Evolutionary conservation across 495 filamentous ascomycete species (phyloP), one percentile per base, ranked within the genome.

Genomic region (Penicillium arizonense): DNA sequence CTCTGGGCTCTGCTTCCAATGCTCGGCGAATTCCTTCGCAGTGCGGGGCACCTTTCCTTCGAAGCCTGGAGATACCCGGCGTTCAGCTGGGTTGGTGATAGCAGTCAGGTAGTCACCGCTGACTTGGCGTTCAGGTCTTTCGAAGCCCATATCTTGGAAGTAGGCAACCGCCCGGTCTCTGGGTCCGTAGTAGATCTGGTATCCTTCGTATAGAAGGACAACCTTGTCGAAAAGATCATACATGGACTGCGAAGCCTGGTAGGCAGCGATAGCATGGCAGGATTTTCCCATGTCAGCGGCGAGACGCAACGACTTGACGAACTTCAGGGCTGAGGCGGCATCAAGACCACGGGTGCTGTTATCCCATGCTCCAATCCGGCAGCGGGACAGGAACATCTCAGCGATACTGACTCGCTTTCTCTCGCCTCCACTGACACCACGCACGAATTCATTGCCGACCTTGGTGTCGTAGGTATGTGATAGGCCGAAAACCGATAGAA

Each of bases 331-430:
- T 0, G 89, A 91, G 12, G 85, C 87, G 3, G 88, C 86, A 64
- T 96, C 90, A n/a, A 95, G 75, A 24, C 90, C 90, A 45, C 90
- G 82, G 3, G 90, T 92, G 45, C 82, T 85, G 72, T 96, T 94
- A 63, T 95, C 90, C 88, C 89, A 94, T 4, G 82, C 88, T 42
- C 82, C 78, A 24, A 96, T 74, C 47, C 82, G 82, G 20, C 83
- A 83, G 43, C 87, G 84, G 7, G 85, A 85, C 12, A 89, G 39
- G 13, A 64, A 59, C 62, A 80, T 79, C 58, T 83, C 72, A 2
- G 73, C 75, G 28, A 77, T 77, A 56, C 66, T 88, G 14, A 73
- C 62, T 16, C 68, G 82, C 72, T 93, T 94, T 21, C 89, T 73
- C 66, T 96, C 90, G 20, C 90, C 90, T 33, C 90, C 90, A 30